Conservation (phyloP, 345 rosid genomes). For the Syzygium jambos region DNA sequence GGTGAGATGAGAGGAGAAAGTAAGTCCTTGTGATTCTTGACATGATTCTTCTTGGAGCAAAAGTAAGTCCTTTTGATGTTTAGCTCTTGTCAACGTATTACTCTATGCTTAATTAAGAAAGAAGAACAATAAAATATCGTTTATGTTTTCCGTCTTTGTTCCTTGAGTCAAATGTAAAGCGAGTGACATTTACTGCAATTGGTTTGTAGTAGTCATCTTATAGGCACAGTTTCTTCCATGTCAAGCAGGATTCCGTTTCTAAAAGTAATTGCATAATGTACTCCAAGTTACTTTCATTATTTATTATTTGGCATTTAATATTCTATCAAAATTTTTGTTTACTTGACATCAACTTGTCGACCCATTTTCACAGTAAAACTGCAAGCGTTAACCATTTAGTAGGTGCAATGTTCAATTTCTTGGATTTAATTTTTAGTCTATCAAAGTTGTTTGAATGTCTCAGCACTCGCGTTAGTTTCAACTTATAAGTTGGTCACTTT, state of each 20-base stretch:
- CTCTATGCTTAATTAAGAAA: neutral
- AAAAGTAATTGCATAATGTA: neutral
- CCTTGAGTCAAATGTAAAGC: neutral
- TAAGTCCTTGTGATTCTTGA: neutral
- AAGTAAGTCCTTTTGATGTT: neutral
- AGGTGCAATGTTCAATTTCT: neutral
- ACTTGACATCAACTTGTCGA: neutral
- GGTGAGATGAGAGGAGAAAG: neutral
- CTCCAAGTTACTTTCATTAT: accelerated
- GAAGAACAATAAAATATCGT: neutral
- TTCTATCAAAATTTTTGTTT: neutral
- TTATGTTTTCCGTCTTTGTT: neutral
- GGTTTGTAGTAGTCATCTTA: neutral
- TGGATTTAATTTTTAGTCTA: neutral
- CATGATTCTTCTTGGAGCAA: neutral
- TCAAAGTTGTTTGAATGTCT: neutral
- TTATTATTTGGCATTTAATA: neutral
- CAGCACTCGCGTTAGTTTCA: neutral
- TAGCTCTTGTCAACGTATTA: neutral
- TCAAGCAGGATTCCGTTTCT: neutral
- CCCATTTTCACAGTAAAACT: neutral
- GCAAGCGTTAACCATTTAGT: neutral
- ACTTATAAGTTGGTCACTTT: neutral
- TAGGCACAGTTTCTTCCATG: neutral
- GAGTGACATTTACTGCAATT: neutral